These are phyloP conservation scores for Argentina anserina DNA, from an alignment of 306 rosid genomes.

Conservation along the genomic window DNA sequence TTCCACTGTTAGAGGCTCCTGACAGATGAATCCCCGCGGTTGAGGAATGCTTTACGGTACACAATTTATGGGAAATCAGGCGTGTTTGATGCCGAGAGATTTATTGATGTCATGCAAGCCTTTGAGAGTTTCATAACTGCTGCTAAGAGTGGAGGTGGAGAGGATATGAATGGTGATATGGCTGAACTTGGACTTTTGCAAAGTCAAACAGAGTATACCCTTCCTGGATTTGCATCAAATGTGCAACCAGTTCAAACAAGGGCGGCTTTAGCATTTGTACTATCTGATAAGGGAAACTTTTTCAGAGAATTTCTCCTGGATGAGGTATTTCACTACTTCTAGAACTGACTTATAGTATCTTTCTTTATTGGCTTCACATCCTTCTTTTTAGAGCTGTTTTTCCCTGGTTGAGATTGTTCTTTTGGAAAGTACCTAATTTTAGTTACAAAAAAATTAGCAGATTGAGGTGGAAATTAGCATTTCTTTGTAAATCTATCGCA, in stretches of 20 bases:
- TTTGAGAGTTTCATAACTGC: conserved; percentile 93
- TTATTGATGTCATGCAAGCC: conserved; percentile 99
- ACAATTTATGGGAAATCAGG: conserved; percentile 97
- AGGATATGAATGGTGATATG: conserved; percentile 72
- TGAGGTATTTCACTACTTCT: conserved; percentile 82
- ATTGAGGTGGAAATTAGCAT: neutral
- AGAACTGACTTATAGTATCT: conserved; percentile 21
- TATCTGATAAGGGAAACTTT: conserved; percentile 84
- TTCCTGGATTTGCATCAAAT: conserved; percentile 45
- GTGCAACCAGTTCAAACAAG: conserved; percentile 79
- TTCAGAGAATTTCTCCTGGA: conserved; percentile 97
- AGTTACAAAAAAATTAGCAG: no score
- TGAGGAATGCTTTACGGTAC: conserved; percentile 81
- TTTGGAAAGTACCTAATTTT: neutral
- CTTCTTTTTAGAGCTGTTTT: neutral
- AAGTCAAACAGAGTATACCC: conserved; percentile 38
- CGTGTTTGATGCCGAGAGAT: conserved; percentile 92
- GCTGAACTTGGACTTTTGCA: conserved; percentile 77
- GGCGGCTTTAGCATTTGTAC: conserved; percentile 83
- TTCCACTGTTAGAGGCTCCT: conserved; percentile 72
- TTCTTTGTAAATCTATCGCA: neutral
- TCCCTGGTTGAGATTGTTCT: neutral
- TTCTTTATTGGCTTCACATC: conserved; percentile 6
- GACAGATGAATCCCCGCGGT: conserved; percentile 95
- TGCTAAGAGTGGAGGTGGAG: conserved; percentile 99